Evolutionary conservation across 225 moss, liverwort and hornwort species (phyloP).

Genomic region (Asterella californica): DNA sequence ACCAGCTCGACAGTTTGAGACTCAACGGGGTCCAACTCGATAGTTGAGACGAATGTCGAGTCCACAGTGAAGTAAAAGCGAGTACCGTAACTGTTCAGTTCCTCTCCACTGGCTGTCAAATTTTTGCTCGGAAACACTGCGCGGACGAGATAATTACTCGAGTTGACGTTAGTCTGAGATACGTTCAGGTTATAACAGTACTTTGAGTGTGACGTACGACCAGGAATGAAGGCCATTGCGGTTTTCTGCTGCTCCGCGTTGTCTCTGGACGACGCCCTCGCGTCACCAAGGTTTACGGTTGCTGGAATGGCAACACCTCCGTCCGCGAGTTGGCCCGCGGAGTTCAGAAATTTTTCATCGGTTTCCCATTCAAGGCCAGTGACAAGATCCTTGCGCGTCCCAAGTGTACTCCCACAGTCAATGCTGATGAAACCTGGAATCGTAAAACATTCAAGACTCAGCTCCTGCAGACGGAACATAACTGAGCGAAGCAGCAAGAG

Average conservation of each 20-base stretch:
- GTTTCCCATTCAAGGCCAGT: not conserved
- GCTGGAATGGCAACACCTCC: not conserved
- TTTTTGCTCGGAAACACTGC: constrained; percentile 7
- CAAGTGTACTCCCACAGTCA: not conserved
- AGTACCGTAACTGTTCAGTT: not conserved
- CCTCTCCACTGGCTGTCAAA: not conserved
- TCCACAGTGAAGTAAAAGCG: constrained; percentile 21
- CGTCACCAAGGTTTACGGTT: not conserved
- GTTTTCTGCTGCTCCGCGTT: constrained; percentile 5
- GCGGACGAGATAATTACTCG: not conserved
- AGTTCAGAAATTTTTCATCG: not conserved
- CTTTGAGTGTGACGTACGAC: not conserved
- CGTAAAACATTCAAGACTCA: not conserved
- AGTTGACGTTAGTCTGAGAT: not conserved
- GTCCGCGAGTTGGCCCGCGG: not conserved
- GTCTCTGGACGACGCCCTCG: not conserved
- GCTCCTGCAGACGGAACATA: not conserved
- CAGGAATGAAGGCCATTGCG: not conserved
- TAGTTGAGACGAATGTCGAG: not conserved
- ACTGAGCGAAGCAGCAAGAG: too few relatives aligned
- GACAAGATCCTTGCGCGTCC: not conserved
- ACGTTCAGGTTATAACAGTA: constrained; percentile 6
- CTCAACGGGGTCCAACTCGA: not conserved
- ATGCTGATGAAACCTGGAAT: not conserved
- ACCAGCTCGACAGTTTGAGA: constrained; percentile 2